phyloP scores from a whole-genome alignment of 1,139 yeast species.

The Arxiozyma slooffiae region DNA sequence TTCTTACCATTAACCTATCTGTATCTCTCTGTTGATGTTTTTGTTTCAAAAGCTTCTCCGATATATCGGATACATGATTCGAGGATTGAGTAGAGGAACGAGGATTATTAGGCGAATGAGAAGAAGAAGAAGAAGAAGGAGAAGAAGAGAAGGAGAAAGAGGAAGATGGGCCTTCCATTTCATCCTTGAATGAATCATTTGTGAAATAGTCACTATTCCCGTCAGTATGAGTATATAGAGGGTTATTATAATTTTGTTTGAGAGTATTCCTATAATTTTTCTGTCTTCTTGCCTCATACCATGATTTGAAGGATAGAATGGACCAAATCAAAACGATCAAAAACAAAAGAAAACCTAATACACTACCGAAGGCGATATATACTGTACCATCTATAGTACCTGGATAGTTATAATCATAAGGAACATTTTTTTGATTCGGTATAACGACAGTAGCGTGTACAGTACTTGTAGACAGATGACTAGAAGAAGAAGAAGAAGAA shows the following conservation, averaged over 20 bases:
- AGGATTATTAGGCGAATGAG: too few relatives aligned
- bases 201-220: background rate
- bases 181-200: background rate
- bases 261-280: constrained; percentile 13
- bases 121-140: background rate
- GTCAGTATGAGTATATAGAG: background rate
- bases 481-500: background rate
- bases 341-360: constrained; percentile 35
- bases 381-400: constrained; percentile 45
- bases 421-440: constrained; percentile 2
- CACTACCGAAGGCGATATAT: constrained; percentile 63
- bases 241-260: constrained; percentile 12
- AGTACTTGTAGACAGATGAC: background rate
- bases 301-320: constrained; percentile 13
- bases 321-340: constrained; percentile 13
- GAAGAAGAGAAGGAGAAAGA: background rate
- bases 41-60: constrained; percentile 1
- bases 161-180: background rate
- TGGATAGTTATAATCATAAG: background rate
- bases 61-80: constrained; percentile 1
- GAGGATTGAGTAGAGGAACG: background rate
- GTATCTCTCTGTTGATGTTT: background rate
- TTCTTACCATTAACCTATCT: background rate
- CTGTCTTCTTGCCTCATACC: constrained; percentile 22
- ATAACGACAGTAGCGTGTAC: background rate